A percentile compares a stretch with the other conserved stretches of the same genome.
Evolutionary conservation across 345 rosid species (phyloP).

Genomic region (Iberis pinnata): DNA sequence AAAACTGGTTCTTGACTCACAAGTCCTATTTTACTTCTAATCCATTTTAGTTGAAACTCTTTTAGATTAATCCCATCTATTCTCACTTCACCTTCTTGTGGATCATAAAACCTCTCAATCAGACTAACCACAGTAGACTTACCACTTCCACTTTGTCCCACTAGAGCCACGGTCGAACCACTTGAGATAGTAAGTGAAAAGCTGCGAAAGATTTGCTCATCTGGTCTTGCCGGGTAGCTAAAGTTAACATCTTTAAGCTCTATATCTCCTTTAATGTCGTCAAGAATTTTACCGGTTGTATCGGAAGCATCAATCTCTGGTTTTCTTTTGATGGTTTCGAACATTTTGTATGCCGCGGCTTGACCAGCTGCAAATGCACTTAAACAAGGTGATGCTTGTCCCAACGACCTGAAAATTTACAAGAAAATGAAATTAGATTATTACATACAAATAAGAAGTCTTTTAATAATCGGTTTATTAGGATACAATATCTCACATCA

Average conservation of each 20-base stretch:
- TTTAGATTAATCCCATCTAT: slow-evolving; percentile 53
- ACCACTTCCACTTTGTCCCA: slow-evolving; percentile 72
- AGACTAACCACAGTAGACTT: slow-evolving; percentile 59
- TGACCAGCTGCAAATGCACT: slow-evolving; percentile 56
- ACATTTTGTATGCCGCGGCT: slow-evolving; percentile 63
- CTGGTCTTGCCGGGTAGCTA: slow-evolving; percentile 61
- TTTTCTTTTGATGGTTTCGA: slow-evolving; percentile 46
- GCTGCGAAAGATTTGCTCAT: slow-evolving; percentile 42
- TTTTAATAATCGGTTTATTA: no score
- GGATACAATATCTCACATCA: no score
- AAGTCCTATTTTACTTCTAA: slow-evolving; percentile 57
- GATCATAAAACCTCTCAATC: slow-evolving; percentile 74
- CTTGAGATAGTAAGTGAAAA: slow-evolving; percentile 48
- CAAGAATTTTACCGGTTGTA: slow-evolving; percentile 31
- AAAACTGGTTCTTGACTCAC: slow-evolving; percentile 76
- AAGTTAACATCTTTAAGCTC: slow-evolving; percentile 50
- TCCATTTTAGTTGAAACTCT: slow-evolving; percentile 57
- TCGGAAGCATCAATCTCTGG: slow-evolving; percentile 51
- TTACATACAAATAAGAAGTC: background rate
- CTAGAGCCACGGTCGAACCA: slow-evolving; percentile 55
- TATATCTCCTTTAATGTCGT: slow-evolving; percentile 45
- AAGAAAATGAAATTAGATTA: background rate
- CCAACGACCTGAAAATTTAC: slow-evolving; percentile 45
- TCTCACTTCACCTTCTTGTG: slow-evolving; percentile 43
- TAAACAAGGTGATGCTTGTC: slow-evolving; percentile 54